These are phyloP conservation scores for Candida pseudoviswanathii DNA, from an alignment of 1,139 yeast genomes.

Conservation along the genomic window DNA sequence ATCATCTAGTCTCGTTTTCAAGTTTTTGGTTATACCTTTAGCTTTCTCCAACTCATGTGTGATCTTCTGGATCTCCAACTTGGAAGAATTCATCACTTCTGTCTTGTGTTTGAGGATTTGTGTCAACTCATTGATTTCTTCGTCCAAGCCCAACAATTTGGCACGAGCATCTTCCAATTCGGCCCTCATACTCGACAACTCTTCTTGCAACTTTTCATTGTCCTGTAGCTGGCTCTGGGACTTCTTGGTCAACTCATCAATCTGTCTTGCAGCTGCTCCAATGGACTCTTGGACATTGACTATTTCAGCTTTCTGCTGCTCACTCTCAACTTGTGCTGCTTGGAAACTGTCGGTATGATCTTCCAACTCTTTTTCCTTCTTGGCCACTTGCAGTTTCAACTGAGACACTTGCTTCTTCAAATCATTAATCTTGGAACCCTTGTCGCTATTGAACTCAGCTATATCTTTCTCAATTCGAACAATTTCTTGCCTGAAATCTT, in stretches of 20 bases:
- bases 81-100: slow-evolving; percentile 50
- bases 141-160: slow-evolving; percentile 69
- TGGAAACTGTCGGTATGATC: slow-evolving; percentile 59
- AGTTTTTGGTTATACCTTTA: slow-evolving; percentile 40
- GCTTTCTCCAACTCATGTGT: slow-evolving; percentile 67
- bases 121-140: slow-evolving; percentile 71
- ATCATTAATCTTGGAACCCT: slow-evolving; percentile 75
- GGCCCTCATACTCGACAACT: slow-evolving; percentile 38
- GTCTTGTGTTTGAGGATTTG: slow-evolving; percentile 53
- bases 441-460: slow-evolving; percentile 77
- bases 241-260: slow-evolving; percentile 43
- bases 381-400: slow-evolving; percentile 38
- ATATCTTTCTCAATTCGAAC: slow-evolving; percentile 70
- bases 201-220: slow-evolving; percentile 27
- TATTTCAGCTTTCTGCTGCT: slow-evolving; percentile 65
- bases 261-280: slow-evolving; percentile 29
- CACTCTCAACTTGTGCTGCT: slow-evolving; percentile 67
- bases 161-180: slow-evolving; percentile 64
- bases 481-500: slow-evolving; percentile 46
- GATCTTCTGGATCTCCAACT: slow-evolving; percentile 59
- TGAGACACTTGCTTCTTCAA: slow-evolving; percentile 56
- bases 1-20: slow-evolving; percentile 47
- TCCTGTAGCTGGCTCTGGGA: slow-evolving; percentile 28
- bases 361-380: slow-evolving; percentile 47
- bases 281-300: slow-evolving; percentile 46